Percentiles rank a stretch among this genome's conserved stretches.
Evolutionary conservation across 495 filamentous ascomycete species (phyloP).

Genomic region (Lichenothelia convexa): DNA sequence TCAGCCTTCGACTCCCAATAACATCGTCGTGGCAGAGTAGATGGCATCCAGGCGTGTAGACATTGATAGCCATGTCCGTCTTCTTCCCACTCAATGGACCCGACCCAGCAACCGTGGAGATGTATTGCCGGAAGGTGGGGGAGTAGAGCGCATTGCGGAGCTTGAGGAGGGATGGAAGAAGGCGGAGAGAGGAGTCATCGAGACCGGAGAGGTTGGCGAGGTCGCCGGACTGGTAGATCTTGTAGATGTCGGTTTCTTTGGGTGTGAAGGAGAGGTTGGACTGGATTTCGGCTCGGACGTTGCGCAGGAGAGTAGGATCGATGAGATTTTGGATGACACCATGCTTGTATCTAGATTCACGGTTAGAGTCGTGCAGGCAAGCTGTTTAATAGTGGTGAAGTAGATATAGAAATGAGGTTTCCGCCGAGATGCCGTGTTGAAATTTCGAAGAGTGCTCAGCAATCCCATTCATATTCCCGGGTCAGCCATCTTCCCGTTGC

Average conservation of each 20-base stretch:
- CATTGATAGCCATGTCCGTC: constrained; percentile 98
- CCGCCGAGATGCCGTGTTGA: no score
- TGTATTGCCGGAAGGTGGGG: constrained; percentile 67
- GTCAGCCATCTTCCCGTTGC: no score
- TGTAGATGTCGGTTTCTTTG: constrained; percentile 99
- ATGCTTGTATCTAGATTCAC: constrained; percentile 52
- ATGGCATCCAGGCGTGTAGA: constrained; percentile 92
- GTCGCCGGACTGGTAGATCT: constrained; percentile 96
- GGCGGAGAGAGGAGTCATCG: constrained; percentile 59
- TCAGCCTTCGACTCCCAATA: constrained; percentile 80
- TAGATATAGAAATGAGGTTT: background rate
- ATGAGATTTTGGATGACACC: constrained; percentile 71
- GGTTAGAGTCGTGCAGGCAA: no score
- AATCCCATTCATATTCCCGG: no score
- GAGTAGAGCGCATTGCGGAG: constrained; percentile 91
- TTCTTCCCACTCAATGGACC: constrained; percentile 80
- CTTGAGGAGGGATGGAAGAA: constrained; percentile 66
- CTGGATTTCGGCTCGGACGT: constrained; percentile 77
- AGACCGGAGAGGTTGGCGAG: constrained; percentile 92
- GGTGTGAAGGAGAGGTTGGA: constrained; percentile 82
- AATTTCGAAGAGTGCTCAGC: no score
- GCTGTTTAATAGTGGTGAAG: background rate
- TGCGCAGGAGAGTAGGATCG: constrained; percentile 57
- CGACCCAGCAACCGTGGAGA: constrained; percentile 66
- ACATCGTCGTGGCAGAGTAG: constrained; percentile 96